Evolutionary conservation across 192 early-diverging fungal species (phyloP).

Genomic region (Neocallimastix lanati): DNA sequence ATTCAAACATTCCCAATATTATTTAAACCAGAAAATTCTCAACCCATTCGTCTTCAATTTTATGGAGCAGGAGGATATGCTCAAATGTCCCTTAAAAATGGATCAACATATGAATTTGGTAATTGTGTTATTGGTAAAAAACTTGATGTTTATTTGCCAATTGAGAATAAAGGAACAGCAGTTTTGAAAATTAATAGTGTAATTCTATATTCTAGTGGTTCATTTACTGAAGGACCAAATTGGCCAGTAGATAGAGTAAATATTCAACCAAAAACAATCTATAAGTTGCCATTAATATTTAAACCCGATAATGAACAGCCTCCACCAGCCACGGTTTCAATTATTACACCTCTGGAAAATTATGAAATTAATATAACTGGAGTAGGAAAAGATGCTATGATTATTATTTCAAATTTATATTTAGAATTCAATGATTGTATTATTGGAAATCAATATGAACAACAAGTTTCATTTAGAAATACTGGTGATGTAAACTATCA

Average conservation of each 20-base stretch:
- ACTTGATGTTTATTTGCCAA: conserved; percentile 31
- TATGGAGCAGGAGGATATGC: conserved; percentile 37
- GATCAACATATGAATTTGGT: conserved; percentile 42
- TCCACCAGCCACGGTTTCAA: conserved; percentile 21
- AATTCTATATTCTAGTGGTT: conserved; percentile 32
- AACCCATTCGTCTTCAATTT: conserved; percentile 37
- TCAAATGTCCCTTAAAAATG: conserved; percentile 28
- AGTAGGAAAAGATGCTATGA: conserved; percentile 35
- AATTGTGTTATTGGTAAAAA: conserved; percentile 51
- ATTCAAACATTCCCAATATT: conserved; percentile 27
- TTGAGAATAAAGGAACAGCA: conserved; percentile 45
- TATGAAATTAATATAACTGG: conserved; percentile 48
- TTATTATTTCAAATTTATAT: conserved; percentile 37
- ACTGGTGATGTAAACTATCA: conserved; percentile 51
- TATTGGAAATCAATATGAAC: conserved; percentile 45
- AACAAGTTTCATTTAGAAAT: conserved; percentile 40
- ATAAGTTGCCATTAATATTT: conserved; percentile 37
- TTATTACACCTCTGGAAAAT: conserved; percentile 26
- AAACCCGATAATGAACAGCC: conserved; percentile 45
- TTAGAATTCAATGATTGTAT: conserved; percentile 41
- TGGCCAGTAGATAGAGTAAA: conserved; percentile 20
- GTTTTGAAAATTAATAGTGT: conserved; percentile 34
- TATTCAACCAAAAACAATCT: conserved; percentile 29
- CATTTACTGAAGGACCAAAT: conserved; percentile 28
- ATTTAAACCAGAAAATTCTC: conserved; percentile 38